Evolutionary conservation across 768 basidiomycete genomes (phyloP).

Genomic region (Naganishia friedmannii): DNA sequence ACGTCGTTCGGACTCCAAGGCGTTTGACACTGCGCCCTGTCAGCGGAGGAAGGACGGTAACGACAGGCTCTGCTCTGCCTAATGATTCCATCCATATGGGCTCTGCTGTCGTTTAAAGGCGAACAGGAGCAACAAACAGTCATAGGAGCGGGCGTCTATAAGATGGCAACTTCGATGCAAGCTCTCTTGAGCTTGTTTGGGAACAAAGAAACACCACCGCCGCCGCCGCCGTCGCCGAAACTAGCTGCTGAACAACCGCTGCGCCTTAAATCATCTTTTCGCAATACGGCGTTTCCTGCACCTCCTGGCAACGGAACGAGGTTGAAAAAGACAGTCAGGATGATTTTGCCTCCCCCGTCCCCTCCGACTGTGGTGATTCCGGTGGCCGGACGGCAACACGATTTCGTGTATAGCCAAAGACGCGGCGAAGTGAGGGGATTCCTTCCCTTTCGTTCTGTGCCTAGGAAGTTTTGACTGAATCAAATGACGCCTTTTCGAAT

Average conservation of each 20-base stretch:
- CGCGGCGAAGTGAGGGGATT: background rate
- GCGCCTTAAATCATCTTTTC: slow-evolving; percentile 6
- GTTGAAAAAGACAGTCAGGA: background rate
- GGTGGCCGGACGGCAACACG: background rate
- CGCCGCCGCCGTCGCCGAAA: background rate
- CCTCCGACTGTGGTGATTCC: background rate
- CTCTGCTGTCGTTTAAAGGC: background rate
- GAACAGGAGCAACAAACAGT: background rate
- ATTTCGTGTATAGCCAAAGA: slow-evolving; percentile 1
- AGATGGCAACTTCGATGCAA: slow-evolving; percentile 1
- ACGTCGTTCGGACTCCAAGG: background rate
- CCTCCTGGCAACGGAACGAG: background rate
- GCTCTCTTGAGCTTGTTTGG: background rate
- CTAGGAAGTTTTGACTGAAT: background rate
- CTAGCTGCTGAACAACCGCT: background rate
- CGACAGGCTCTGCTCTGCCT: background rate
- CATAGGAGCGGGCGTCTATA: too few relatives aligned
- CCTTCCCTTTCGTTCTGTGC: background rate
- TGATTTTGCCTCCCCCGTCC: slow-evolving; percentile 4
- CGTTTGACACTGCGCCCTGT: background rate
- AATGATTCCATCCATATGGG: background rate
- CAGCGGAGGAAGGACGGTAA: background rate
- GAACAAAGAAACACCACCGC: background rate
- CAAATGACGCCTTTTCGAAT: too few relatives aligned
- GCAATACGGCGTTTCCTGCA: background rate